Conservation (phyloP, 352 stramenopile genomes). For the Globisporangium recalcitrans region DNA sequence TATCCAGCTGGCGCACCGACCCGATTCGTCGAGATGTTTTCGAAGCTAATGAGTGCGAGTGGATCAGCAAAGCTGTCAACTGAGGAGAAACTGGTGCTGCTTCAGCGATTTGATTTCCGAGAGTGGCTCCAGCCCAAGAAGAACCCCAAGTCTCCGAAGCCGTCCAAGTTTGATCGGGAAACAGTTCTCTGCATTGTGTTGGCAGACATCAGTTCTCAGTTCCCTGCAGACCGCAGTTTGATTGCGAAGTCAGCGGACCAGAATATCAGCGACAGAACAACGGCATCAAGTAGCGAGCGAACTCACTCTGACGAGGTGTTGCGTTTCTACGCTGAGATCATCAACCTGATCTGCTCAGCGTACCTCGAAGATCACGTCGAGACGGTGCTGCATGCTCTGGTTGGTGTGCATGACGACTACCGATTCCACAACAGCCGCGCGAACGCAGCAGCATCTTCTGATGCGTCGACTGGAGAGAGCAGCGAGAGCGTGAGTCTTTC, state of each 20-base stretch:
- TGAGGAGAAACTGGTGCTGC: constrained; percentile 66
- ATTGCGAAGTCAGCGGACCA: constrained; percentile 9
- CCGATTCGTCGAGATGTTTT: constrained; percentile 86
- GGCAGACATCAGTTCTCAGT: constrained; percentile 56
- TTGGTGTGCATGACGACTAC: constrained; percentile 80
- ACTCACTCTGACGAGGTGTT: constrained; percentile 46
- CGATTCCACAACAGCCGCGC: constrained; percentile 41
- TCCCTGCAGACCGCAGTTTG: constrained; percentile 40
- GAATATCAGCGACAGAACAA: constrained; percentile 9
- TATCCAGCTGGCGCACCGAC: constrained; percentile 62
- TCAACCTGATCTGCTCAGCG: constrained; percentile 60
- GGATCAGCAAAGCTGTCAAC: constrained; percentile 58
- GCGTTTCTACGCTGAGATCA: constrained; percentile 64
- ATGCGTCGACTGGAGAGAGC: constrained; percentile 9
- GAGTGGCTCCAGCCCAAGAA: constrained; percentile 62
- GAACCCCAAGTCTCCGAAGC: constrained; percentile 19
- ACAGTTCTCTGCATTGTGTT: constrained; percentile 77
- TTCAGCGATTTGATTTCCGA: constrained; percentile 74
- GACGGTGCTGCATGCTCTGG: constrained; percentile 73
- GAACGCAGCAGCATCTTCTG: constrained; percentile 15
- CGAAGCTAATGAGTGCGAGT: constrained; percentile 76
- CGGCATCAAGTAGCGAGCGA: constrained; percentile 9
- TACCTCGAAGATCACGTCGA: constrained; percentile 78
- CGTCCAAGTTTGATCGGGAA: constrained; percentile 78
- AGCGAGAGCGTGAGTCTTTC: constrained; percentile 12